Base-by-base conservation (phyloP, 192 early-diverging fungal species). In the Coemansia sp. region DNA sequence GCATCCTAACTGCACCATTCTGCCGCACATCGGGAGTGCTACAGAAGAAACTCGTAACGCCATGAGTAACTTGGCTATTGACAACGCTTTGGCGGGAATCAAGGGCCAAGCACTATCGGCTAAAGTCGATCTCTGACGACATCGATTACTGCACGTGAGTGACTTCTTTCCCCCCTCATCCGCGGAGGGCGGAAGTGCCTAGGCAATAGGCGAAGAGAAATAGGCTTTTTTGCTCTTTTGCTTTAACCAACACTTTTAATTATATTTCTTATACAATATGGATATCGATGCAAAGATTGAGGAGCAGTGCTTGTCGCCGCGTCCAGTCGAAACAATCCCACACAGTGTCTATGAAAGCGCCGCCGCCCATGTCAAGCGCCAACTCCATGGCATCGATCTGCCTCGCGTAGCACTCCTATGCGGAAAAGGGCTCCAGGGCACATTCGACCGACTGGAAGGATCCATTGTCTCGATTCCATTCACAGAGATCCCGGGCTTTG, bases 11-110 rank as follows among this genome's bases (percentile, higher is more conserved):
- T 90, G 87, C 55, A 80, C 84, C 5, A 85, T 97, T 0, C 69
- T 97, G 39, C 95, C 95, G n/a, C 95, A 97, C 64, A 90, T 95
- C 61, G 91, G 90, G 25, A 91, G 89, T 65, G 92, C 90, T 3
- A 94, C 94, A 0, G 74, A 90, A 48, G 94, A 96, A 69, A 91
- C 94, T 1, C 80, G 94, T 23, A 91, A 91, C 32, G 86, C 87
- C 21, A 95, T 94, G 94, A 90, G 84, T 12, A 83, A 86, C 36
- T 81, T 94, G 45, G 88, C 90, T 17, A 80, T 95, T 15, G 89
- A 91, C 58, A 94, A 95, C 64, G 85, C 87, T 7, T 61, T 91
- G 41, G 82, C 84, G 27, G 91, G 88, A 0, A 72, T 93, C 8
- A 63, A 78, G n/a, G 87, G 78, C 12, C 53, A 84, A 46, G 53